A percentile compares a stretch with the other conserved stretches of the same genome.
phyloP scores from a whole-genome alignment of 2,329 filamentous ascomycete genomes.

The Claviceps purpurea region DNA sequence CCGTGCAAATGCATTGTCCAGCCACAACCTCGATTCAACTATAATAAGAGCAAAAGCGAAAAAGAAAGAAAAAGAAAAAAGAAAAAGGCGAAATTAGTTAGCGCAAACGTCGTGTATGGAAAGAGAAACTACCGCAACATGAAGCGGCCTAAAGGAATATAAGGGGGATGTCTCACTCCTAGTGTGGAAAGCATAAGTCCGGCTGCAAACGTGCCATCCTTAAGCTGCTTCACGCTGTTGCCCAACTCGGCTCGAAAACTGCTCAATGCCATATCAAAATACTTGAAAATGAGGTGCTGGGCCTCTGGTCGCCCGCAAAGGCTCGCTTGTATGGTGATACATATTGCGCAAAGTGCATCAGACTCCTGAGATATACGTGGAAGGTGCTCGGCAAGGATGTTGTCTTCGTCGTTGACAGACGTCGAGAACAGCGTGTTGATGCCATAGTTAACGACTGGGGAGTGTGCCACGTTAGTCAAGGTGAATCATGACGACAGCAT shows the following conservation, averaged over 20 bases:
- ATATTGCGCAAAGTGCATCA: not conserved
- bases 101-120: not conserved
- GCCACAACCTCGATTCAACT: not conserved
- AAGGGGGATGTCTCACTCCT: not conserved
- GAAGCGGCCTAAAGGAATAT: no score
- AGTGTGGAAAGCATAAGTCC: slow-evolving; percentile 1
- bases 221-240: not conserved
- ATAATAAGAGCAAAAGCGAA: not conserved
- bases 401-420: slow-evolving; percentile 1
- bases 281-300: not conserved
- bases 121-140: not conserved
- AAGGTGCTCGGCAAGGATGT: not conserved
- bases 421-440: not conserved
- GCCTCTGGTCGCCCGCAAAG: not conserved
- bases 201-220: not conserved
- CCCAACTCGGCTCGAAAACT: slow-evolving; percentile 1
- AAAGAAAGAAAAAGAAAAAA: not conserved
- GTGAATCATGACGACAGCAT: no score
- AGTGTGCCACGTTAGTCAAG: not conserved
- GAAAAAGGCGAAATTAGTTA: not conserved
- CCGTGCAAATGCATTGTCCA: slow-evolving; percentile 3
- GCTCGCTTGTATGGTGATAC: not conserved
- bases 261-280: not conserved
- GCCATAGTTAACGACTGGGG: not conserved
- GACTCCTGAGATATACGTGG: not conserved